A percentile compares a stretch with the other conserved stretches of the same genome.
Evolutionary conservation across 306 rosid species (phyloP).

Genomic region (Myrica gale): DNA sequence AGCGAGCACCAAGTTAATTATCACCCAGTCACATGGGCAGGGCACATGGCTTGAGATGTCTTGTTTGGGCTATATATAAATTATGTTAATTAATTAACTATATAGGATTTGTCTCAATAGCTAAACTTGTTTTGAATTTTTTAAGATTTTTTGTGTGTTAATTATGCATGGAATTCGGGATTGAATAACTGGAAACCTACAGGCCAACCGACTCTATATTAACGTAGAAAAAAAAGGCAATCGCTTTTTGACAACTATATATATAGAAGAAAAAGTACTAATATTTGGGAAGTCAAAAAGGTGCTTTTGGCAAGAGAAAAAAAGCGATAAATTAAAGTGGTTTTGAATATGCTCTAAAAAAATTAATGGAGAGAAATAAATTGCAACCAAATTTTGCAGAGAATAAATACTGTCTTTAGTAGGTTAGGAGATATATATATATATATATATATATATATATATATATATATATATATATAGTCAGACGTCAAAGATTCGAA

Average conservation of each 20-base stretch:
- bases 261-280: neutral
- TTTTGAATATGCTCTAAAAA: neutral
- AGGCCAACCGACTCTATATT: neutral
- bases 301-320: neutral
- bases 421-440: too few species aligned
- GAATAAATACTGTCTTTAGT: too few species aligned
- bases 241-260: neutral
- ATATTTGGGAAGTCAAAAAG: neutral
- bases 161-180: neutral
- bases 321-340: neutral
- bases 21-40: slow-evolving; percentile 6
- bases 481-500: too few species aligned
- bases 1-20: neutral
- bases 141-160: too few species aligned
- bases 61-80: neutral
- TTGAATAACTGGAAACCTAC: neutral
- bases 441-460: too few species aligned
- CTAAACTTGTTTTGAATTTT: neutral
- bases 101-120: neutral
- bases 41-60: slow-evolving; percentile 3
- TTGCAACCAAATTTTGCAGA: too few species aligned
- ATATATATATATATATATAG: too few species aligned
- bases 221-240: too few species aligned
- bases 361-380: too few species aligned
- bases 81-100: neutral